A percentile compares a stretch with the other conserved stretches of the same genome.
These are phyloP conservation scores for Nectriaceae sp. DNA, from an alignment of 2,329 filamentous ascomycete genomes.

Conservation along the genomic window DNA sequence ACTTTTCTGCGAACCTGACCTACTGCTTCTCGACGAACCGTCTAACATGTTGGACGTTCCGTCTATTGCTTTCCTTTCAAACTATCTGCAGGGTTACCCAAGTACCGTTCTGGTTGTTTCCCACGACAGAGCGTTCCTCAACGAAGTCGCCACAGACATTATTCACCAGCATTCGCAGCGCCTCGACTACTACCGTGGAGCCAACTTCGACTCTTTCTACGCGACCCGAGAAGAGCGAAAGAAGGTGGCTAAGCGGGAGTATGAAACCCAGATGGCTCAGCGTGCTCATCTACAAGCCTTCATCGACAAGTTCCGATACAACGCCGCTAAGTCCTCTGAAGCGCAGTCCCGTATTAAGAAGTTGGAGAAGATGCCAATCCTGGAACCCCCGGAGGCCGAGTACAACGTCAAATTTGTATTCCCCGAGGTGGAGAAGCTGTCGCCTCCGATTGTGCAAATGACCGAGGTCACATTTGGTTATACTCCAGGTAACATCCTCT, in stretches of 20 bases:
- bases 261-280: conserved; percentile 96
- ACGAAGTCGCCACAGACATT: conserved; percentile 98
- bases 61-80: conserved; percentile 97
- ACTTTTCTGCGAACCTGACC: conserved; percentile 95
- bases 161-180: conserved; percentile 97
- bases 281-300: conserved; percentile 94
- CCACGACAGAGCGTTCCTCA: conserved; percentile 98
- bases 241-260: conserved; percentile 95
- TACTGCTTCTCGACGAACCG: conserved; percentile 95
- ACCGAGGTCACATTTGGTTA: conserved; percentile 90
- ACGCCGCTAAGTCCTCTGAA: conserved; percentile 97
- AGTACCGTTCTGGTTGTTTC: conserved; percentile 95
- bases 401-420: conserved; percentile 98
- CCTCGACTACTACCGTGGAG: conserved; percentile 97
- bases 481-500: conserved; percentile 72
- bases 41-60: conserved; percentile 99
- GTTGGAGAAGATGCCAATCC: conserved; percentile 91
- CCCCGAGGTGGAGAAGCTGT: conserved; percentile 95
- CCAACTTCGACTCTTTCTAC: conserved; percentile 97
- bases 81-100: conserved; percentile 91
- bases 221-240: conserved; percentile 95
- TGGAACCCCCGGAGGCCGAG: conserved; percentile 87
- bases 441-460: conserved; percentile 98
- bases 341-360: conserved; percentile 99
- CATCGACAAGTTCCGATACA: conserved; percentile 99